Percentiles rank a stretch among this genome's conserved stretches.
Conservation (phyloP, 768 basidiomycete genomes). For the Leccinum obscurum region DNA sequence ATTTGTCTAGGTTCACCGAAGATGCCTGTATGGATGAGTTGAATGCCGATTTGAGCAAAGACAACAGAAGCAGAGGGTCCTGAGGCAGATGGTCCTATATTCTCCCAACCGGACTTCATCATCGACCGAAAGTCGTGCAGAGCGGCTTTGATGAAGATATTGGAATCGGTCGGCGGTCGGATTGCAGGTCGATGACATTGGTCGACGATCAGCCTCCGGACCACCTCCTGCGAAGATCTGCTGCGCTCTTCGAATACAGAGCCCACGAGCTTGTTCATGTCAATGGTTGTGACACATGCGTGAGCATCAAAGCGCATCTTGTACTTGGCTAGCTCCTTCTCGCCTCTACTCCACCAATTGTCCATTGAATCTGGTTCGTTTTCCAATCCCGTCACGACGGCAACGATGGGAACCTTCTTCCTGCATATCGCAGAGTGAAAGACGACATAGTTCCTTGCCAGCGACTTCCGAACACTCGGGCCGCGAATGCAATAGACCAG, state of each 20-base stretch:
- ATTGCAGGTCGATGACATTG: constrained; percentile 17
- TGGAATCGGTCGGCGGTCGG: constrained; percentile 21
- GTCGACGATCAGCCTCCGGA: constrained; percentile 23
- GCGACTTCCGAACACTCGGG: constrained; percentile 24
- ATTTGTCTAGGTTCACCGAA: constrained; percentile 23
- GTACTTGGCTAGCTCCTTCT: constrained; percentile 29
- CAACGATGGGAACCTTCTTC: constrained; percentile 32
- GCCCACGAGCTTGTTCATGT: constrained; percentile 12
- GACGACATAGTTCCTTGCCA: constrained; percentile 31
- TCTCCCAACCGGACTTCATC: constrained; percentile 28
- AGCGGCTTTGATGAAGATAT: constrained; percentile 28
- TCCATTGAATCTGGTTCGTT: constrained; percentile 34
- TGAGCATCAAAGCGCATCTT: constrained; percentile 40
- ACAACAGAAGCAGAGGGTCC: constrained; percentile 19
- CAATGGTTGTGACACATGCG: constrained; percentile 44
- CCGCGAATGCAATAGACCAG: constrained; percentile 37
- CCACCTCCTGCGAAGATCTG: constrained; percentile 20
- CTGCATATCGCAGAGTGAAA: constrained; percentile 34
- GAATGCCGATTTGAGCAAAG: constrained; percentile 18
- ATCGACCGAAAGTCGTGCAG: constrained; percentile 28
- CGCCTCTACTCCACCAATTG: constrained; percentile 40
- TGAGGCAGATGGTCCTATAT: constrained; percentile 7
- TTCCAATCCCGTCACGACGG: constrained; percentile 36
- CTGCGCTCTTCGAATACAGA: constrained; percentile 21
- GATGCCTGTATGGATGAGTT: constrained; percentile 13